These are phyloP conservation scores for Lodderomyces orthopsilosis DNA, from an alignment of 1,139 yeast species.

Conservation along the genomic window DNA sequence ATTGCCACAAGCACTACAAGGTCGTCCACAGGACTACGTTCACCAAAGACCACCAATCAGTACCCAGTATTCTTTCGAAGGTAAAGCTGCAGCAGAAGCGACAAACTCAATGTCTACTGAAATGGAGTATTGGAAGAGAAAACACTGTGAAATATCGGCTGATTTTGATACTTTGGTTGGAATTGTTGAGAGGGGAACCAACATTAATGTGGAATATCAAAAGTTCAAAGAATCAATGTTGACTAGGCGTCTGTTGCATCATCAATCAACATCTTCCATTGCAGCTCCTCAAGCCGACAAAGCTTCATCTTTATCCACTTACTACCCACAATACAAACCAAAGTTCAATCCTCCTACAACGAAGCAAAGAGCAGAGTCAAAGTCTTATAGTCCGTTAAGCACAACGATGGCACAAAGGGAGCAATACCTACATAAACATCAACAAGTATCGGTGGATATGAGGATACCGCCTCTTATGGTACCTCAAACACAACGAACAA, in stretches of 20 bases:
- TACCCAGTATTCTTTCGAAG: neutral
- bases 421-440: neutral
- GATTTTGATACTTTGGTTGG: neutral
- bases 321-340: slow-evolving; percentile 1
- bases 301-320: neutral
- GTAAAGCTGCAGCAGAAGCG: neutral
- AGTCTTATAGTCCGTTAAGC: slow-evolving; percentile 16
- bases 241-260: neutral
- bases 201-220: neutral
- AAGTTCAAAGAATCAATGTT: neutral
- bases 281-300: neutral
- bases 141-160: neutral
- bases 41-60: slow-evolving; percentile 1
- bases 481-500: slow-evolving; percentile 17
- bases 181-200: neutral
- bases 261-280: neutral
- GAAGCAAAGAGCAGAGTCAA: neutral
- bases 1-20: neutral
- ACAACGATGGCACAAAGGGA: slow-evolving; percentile 5
- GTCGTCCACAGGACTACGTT: neutral
- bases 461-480: neutral
- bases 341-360: neutral
- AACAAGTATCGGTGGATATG: neutral
- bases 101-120: neutral
- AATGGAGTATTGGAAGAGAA: neutral